These are phyloP conservation scores for Leishmania lainsoni DNA, from an alignment of 208 protist species.

Conservation along the genomic window DNA sequence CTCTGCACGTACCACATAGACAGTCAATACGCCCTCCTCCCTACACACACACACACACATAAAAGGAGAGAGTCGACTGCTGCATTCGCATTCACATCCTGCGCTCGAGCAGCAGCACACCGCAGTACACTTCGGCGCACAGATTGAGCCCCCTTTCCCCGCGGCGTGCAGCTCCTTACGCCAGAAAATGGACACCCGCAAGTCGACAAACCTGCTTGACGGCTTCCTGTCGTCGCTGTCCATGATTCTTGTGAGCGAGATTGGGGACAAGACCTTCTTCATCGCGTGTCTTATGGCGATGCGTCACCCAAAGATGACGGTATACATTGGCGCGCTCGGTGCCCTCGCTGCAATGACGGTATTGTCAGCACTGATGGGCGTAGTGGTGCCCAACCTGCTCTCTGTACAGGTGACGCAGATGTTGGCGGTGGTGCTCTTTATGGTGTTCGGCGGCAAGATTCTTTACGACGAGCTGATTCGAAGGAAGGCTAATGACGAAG, in stretches of 20 bases:
- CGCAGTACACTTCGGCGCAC: neutral
- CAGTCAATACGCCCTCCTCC: neutral
- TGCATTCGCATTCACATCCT: neutral
- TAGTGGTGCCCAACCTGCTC: constrained; percentile 83
- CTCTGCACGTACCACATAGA: neutral
- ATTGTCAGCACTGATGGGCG: constrained; percentile 87
- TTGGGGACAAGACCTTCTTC: constrained; percentile 97
- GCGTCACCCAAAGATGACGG: constrained; percentile 80
- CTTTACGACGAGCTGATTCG: constrained; percentile 83
- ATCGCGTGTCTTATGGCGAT: constrained; percentile 96
- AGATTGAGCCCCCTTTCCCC: neutral
- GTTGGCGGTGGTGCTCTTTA: constrained; percentile 87
- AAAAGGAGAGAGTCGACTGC: neutral
- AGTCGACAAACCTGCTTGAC: constrained; percentile 38
- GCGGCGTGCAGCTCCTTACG: neutral
- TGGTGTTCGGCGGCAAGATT: constrained; percentile 89
- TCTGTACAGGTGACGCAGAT: constrained; percentile 88
- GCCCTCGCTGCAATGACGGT: constrained; percentile 95
- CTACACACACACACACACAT: neutral
- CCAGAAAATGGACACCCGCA: constrained; percentile 13
- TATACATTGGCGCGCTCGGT: constrained; percentile 85
- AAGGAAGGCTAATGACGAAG: constrained; percentile 47
- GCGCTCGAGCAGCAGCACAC: too few relatives aligned
- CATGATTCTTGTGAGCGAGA: constrained; percentile 94
- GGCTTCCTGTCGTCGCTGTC: constrained; percentile 88